Evolutionary conservation across 176 grass and related monocot genomes (phyloP), one percentile per base, ranked within the genome.

Genomic region (Rhipidocladum racemiflorum): DNA sequence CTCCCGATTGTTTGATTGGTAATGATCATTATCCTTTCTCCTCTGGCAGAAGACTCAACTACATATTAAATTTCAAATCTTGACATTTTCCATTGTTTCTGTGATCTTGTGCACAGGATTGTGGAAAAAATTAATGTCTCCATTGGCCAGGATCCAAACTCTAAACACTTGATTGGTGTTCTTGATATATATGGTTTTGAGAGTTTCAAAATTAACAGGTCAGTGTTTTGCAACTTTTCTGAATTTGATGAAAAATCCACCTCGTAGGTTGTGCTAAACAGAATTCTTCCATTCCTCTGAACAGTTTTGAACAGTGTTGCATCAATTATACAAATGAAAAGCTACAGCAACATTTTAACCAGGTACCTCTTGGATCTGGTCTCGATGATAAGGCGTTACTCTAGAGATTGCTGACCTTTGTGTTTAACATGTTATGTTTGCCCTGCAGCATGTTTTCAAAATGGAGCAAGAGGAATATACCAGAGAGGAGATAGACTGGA

Each of bases 251-350:
- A 45, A 57, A 16, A 39, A 73, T 42, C 28, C 30, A 16, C 10
- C 44, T 59, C 61, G 82, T 30, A 24, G 18, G 27, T 50, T 74
- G 29, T 59, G 44, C 71, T 91, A 28, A 87, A 36, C n/a, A 73
- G 15, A 76, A 32, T 1, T 83, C 53, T 78, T 82, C 67, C 64
- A 62, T 80, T 85, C 54, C 46, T 20, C 35, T 84, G 50, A 82
- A 80, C 89, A 97, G 94, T 78, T 97, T 97, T 85, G 89, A 97
- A 81, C 97, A 99, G 73, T 82, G 96, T 56, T 99, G 95, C 73
- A 98, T 98, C 86, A 98, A 99, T 86, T 99, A 96, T 91, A 99
- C 97, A 78, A 95, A 99, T 85, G 97, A 99, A 85, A 99, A 99
- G 80, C 73, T 99, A 68, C 97, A 99, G 62, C 97, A 99, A 78